These are phyloP conservation scores for Phytophthora palmivora DNA, from an alignment of 352 stramenopile genomes.

Conservation along the genomic window DNA sequence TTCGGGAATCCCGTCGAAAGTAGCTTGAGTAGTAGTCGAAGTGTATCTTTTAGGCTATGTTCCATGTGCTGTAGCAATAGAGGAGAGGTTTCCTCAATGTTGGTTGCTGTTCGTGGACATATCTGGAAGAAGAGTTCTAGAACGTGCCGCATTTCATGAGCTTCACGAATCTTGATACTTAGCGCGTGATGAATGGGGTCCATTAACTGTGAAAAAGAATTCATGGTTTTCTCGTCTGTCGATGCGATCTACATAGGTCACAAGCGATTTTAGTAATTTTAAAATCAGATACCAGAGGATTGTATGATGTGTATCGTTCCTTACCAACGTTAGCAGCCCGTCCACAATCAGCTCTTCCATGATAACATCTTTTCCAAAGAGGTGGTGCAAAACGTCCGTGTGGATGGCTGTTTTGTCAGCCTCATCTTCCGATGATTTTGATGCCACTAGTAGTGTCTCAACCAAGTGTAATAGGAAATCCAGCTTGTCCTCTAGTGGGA, in stretches of 20 bases:
- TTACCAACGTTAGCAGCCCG: constrained; percentile 64
- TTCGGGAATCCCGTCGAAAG: constrained; percentile 83
- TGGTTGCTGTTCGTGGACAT: constrained; percentile 68
- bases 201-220: constrained; percentile 63
- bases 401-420: constrained; percentile 8
- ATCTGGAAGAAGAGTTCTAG: constrained; percentile 79
- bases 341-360: constrained; percentile 80
- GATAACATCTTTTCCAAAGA: constrained; percentile 70
- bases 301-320: background rate
- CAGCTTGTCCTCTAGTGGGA: constrained; percentile 77
- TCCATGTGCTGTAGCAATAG: constrained; percentile 83
- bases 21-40: constrained; percentile 80
- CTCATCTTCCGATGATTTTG: constrained; percentile 31
- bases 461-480: constrained; percentile 69
- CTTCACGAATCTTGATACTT: constrained; percentile 70
- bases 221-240: constrained; percentile 63
- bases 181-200: constrained; percentile 70
- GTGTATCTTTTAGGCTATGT: constrained; percentile 75
- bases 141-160: constrained; percentile 81
- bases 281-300: background rate
- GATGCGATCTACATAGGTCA: constrained; percentile 46
- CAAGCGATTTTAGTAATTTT: background rate
- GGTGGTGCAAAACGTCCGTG: constrained; percentile 59
- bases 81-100: constrained; percentile 79
- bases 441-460: constrained; percentile 51